A percentile compares a stretch with the other conserved stretches of the same genome.
phyloP scores from a whole-genome alignment of 371 early-diverging fungal species.

The Mortierella sp. region DNA sequence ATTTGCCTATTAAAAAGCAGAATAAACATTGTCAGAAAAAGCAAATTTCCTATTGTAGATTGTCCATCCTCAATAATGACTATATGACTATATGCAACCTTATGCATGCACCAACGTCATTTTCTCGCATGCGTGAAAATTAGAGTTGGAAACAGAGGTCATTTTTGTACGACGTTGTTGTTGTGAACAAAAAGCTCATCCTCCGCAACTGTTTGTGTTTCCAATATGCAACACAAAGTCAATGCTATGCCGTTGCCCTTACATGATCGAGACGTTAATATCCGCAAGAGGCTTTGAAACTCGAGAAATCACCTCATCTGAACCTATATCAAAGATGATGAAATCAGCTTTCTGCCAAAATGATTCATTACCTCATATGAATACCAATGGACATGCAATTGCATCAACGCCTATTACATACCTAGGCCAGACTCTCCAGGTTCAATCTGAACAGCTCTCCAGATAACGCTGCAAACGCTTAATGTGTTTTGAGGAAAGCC shows the following conservation, averaged over 20 bases:
- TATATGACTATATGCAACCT: conserved; percentile 26
- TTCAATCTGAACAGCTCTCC: conserved; percentile 54
- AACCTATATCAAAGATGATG: conserved; percentile 15
- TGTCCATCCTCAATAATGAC: background rate
- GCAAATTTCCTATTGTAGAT: no score
- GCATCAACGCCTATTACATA: conserved; percentile 16
- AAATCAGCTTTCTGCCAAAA: background rate
- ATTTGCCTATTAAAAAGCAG: conserved; percentile 49
- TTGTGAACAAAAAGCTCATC: background rate
- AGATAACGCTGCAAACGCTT: conserved; percentile 41
- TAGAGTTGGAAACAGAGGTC: background rate
- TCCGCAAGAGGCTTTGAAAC: conserved; percentile 51
- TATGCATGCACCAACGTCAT: conserved; percentile 26
- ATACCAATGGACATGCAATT: background rate
- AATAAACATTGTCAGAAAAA: no score
- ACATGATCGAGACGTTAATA: conserved; percentile 56
- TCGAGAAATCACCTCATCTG: conserved; percentile 46
- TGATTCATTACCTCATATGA: background rate
- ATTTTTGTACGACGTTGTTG: conserved; percentile 10
- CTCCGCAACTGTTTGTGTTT: background rate
- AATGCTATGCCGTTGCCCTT: conserved; percentile 10
- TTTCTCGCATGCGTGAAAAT: conserved; percentile 28
- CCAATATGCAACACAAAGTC: background rate
- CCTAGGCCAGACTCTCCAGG: conserved; percentile 54
- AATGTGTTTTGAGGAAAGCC: conserved; percentile 44